Evolutionary conservation across 805 yeast species (phyloP).

Genomic region (Candida mattraensis): DNA sequence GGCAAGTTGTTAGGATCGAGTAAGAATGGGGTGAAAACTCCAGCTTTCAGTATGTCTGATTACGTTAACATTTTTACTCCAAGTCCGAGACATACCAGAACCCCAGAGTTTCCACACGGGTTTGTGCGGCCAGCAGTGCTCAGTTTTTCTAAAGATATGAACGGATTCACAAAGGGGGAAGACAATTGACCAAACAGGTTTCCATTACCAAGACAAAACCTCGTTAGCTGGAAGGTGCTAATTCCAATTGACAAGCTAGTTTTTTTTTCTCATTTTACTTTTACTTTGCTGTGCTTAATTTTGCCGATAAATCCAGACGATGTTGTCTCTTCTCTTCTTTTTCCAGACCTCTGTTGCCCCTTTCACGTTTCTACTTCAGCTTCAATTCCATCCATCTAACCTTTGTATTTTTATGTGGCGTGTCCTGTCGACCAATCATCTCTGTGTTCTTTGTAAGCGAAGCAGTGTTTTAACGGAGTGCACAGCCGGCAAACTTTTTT

Average conservation of each 20-base stretch:
- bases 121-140: slow-evolving; percentile 22
- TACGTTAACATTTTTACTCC: slow-evolving; percentile 80
- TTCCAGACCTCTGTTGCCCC: too few species aligned
- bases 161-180: slow-evolving; percentile 18
- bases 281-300: too few species aligned
- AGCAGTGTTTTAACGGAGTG: too few species aligned
- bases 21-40: slow-evolving; percentile 43
- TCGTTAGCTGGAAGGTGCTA: too few species aligned
- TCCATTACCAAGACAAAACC: too few species aligned
- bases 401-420: neutral
- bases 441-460: slow-evolving; percentile 6
- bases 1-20: slow-evolving; percentile 13
- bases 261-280: too few species aligned
- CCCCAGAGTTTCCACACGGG: slow-evolving; percentile 33
- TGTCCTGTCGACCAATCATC: slow-evolving; percentile 8
- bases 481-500: too few species aligned
- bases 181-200: slow-evolving; percentile 6
- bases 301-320: too few species aligned
- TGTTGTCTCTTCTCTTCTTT: too few species aligned
- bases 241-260: too few species aligned
- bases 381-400: too few species aligned
- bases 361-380: too few species aligned
- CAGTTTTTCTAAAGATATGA: slow-evolving; percentile 26
- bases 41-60: slow-evolving; percentile 80
- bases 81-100: slow-evolving; percentile 47